phyloP scores from a whole-genome alignment of 768 basidiomycete genomes.

The Leccinum uliginosum region DNA sequence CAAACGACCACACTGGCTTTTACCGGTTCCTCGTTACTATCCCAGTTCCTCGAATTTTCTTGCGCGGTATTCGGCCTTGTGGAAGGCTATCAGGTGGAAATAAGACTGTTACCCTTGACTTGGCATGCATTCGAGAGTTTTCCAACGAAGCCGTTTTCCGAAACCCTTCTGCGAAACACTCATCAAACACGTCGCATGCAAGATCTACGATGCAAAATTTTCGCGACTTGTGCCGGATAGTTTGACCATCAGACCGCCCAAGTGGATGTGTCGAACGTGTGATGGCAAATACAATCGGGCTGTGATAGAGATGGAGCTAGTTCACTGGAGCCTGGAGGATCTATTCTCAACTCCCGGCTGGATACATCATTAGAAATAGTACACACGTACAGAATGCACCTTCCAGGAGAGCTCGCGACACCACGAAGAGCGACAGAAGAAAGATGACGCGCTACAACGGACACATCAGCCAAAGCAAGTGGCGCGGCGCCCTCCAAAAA shows the following conservation, averaged over 20 bases:
- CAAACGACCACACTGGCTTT: no score
- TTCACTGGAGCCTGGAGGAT: slow-evolving; percentile 32
- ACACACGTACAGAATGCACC: no score
- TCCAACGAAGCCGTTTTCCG: slow-evolving; percentile 79
- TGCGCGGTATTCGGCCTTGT: slow-evolving; percentile 80
- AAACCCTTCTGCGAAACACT: slow-evolving; percentile 85
- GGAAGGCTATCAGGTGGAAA: slow-evolving; percentile 76
- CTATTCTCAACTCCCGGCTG: no score
- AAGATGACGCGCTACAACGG: no score
- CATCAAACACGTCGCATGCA: slow-evolving; percentile 79
- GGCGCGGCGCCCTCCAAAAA: background rate
- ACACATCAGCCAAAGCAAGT: no score
- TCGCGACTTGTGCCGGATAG: slow-evolving; percentile 75
- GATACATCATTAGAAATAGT: no score
- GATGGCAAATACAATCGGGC: slow-evolving; percentile 81
- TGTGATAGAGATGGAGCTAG: slow-evolving; percentile 80
- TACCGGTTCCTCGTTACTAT: no score
- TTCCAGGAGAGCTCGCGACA: no score
- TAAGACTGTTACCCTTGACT: slow-evolving; percentile 87
- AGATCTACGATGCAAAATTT: slow-evolving; percentile 67
- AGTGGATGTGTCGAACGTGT: slow-evolving; percentile 71
- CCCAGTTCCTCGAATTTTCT: slow-evolving; percentile 68
- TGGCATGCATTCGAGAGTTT: slow-evolving; percentile 84
- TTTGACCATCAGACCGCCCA: slow-evolving; percentile 42
- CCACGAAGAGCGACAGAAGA: no score